Base-by-base conservation (phyloP, 148 eudicot species). In the Chenopodium quinoa region DNA sequence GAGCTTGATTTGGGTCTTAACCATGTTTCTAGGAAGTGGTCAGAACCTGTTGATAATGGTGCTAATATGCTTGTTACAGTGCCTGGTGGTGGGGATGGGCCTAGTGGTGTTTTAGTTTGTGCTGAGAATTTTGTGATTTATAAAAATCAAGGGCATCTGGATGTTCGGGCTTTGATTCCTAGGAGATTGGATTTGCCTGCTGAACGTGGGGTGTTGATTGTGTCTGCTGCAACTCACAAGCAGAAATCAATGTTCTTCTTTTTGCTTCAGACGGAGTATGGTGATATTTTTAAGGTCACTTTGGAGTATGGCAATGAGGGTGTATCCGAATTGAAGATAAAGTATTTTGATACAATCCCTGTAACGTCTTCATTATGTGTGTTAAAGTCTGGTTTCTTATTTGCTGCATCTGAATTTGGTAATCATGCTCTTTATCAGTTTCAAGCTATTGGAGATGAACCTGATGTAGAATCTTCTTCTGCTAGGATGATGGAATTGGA, bases 21-120 rank as follows among this genome's bases (percentile, higher is more conserved):
- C 77, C 99, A 96, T 88, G 99, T 96, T n/a, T 91, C 97, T 13
- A 93, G 99, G 89, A 96, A 96, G 74, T 96, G 99, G 99, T 91
- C 98, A 2, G 97, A 93, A 58, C 93, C 90, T 60, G 97, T 96
- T 76, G 98, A 96, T 88, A 96, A 96, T 83, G 99, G 94, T 25
- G 99, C 99, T 2, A 96, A 96, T 80, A 85, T 96, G 97, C 95
- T 96, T 73, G 98, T 94, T 10, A 96, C 93, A 0, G 99, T 96
- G 9, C 99, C 99, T 1, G 99, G 99, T 75, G 99, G 98, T 2
- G 99, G 93, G 50, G 98, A 96, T 84, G 98, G 99, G 19, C 99
- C 99, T 0, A 96, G 99, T 84, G 99, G 99, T 60, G 99, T 93
- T 40, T 90, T 96, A 81, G 99, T 96, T 17, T 96, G 99, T 89